Evolutionary conservation across 805 yeast genomes (phyloP), one percentile per base, ranked within the genome.

Genomic region (Metschnikowia sp.): DNA sequence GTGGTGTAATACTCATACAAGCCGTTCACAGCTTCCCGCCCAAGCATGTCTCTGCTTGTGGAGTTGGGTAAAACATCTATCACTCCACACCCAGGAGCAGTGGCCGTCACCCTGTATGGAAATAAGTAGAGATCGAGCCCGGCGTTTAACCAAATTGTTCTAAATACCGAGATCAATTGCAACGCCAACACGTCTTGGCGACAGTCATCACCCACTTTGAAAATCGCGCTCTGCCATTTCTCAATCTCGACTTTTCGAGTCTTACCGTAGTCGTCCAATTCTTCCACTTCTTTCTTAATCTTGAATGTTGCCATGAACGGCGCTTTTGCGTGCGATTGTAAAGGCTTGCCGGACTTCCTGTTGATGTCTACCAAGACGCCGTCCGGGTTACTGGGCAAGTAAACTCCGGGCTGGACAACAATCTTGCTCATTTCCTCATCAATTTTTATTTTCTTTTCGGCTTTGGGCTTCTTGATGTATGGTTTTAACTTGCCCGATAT

Each of bases 1-100:
- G 94, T 83, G 38, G 83, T 81, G 68, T 85, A 94, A 69, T 92
- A 94, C 61, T 92, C 97, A 62, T 88, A 90, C 46, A 94, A 74
- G 2, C 98, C 99, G 66, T 94, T 94, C 28, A 94, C 99, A 1
- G 99, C 99, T 63, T 94, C 99, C 61, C 99, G 81, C 36, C 99
- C 99, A 44, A 94, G 77, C 98, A 94, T 92, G 69, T 94, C 99
- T 70, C 99, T 82, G 37, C 97, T 89, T 28, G 89, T 84, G 6
- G 97, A 86, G 63, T 92, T 88, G 32, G 99, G 99, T 55, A 94
- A 76, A 31, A 95, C 99, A 64, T 95, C 99, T 70, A 94, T 94
- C 38, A 94, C 96, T 68, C 99, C 99, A 72, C 98, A 91, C 0
- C 99, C 99, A 1, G 99, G 98, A 2, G 96, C 97, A 9, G 99